Conservation (phyloP, 2,329 filamentous ascomycete species). For the Fusarium sp. region DNA sequence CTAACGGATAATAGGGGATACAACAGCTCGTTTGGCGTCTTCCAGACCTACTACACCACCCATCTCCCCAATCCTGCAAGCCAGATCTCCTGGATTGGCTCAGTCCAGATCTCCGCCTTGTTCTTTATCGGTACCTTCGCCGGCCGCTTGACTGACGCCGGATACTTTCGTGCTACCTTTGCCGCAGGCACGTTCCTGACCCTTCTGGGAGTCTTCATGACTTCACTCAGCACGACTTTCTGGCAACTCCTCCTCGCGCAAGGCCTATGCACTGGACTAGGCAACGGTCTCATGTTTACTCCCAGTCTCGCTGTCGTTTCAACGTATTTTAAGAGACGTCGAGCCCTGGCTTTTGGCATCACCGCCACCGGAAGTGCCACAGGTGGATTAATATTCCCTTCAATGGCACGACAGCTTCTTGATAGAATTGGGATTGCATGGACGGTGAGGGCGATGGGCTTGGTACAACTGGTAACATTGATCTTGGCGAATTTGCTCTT, state of each 20-base stretch:
- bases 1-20: neutral
- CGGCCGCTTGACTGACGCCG: slow-evolving; percentile 59
- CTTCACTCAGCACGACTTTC: slow-evolving; percentile 57
- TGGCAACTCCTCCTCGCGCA: slow-evolving; percentile 64
- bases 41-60: slow-evolving; percentile 59
- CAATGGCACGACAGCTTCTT: slow-evolving; percentile 57
- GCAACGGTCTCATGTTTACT: slow-evolving; percentile 67
- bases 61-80: slow-evolving; percentile 50
- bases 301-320: slow-evolving; percentile 70
- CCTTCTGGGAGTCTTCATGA: slow-evolving; percentile 59
- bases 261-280: slow-evolving; percentile 61
- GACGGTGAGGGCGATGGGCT: slow-evolving; percentile 63
- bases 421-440: slow-evolving; percentile 64
- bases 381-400: slow-evolving; percentile 66
- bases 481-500: slow-evolving; percentile 53
- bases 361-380: slow-evolving; percentile 68
- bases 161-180: slow-evolving; percentile 56
- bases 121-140: slow-evolving; percentile 57
- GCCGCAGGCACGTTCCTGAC: slow-evolving; percentile 54
- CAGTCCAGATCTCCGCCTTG: slow-evolving; percentile 58
- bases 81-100: slow-evolving; percentile 59
- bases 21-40: slow-evolving; percentile 39
- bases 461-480: slow-evolving; percentile 58
- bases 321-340: slow-evolving; percentile 69
- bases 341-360: slow-evolving; percentile 69